Percentiles rank a stretch among this genome's conserved stretches.
These are phyloP conservation scores for Plantago major DNA, from an alignment of 257 asterid species.

Conservation along the genomic window DNA sequence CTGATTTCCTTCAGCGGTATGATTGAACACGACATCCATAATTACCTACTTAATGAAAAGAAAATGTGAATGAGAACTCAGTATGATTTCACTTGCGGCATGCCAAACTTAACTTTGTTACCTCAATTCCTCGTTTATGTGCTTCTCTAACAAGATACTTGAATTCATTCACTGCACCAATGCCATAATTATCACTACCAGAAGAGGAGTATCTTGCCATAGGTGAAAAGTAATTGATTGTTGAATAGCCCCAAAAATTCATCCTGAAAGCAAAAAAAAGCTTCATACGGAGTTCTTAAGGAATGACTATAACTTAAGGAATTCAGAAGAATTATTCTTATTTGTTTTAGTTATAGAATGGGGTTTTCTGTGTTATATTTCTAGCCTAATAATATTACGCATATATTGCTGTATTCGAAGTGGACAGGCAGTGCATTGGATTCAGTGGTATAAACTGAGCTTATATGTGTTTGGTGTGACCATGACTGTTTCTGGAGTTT, in stretches of 20 bases:
- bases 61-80: conserved; percentile 12
- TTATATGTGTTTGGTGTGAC: no score
- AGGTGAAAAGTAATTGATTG: conserved; percentile 90
- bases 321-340: neutral
- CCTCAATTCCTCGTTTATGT: conserved; percentile 94
- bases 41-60: conserved; percentile 57
- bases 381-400: no score
- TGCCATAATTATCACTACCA: conserved; percentile 54
- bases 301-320: neutral
- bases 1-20: conserved; percentile 98
- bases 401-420: no score
- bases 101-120: conserved; percentile 20
- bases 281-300: neutral
- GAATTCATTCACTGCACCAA: conserved; percentile 79
- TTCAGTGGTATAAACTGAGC: no score
- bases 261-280: conserved; percentile 40
- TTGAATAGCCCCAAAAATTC: conserved; percentile 99
- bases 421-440: no score
- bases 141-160: conserved; percentile 91
- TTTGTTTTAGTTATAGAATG: neutral
- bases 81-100: conserved; percentile 15
- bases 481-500: no score
- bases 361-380: no score
- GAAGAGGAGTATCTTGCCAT: conserved; percentile 86
- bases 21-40: conserved; percentile 98